Conservation (phyloP, 129 eudicot genomes). For the sunflower (Helianthus annuus) region DNA sequence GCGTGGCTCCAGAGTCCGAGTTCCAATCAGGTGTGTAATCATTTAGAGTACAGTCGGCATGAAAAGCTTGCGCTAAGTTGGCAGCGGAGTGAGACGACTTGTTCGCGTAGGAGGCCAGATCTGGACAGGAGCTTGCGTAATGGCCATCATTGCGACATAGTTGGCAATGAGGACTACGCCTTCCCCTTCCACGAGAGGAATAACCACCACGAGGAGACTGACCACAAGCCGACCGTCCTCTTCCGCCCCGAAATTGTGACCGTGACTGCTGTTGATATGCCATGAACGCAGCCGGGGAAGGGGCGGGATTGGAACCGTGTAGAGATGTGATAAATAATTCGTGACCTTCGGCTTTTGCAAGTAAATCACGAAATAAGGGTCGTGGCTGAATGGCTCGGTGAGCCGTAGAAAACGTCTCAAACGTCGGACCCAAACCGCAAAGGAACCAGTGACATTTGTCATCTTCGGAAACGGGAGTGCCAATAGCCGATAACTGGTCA, state of each 20-base stretch:
- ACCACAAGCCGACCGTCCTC: neutral
- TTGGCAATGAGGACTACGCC: too few relatives aligned
- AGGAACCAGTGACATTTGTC: neutral
- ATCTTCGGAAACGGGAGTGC: neutral
- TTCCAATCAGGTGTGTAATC: neutral
- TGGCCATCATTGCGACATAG: too few relatives aligned
- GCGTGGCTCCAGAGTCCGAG: neutral
- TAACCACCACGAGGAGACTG: neutral
- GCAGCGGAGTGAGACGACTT: too few relatives aligned
- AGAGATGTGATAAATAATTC: neutral
- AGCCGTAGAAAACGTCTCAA: neutral
- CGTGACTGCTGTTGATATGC: neutral
- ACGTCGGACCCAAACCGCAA: neutral
- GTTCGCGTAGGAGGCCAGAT: too few relatives aligned
- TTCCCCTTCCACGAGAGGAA: neutral
- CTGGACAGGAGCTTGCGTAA: too few relatives aligned
- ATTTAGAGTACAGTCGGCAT: too few relatives aligned
- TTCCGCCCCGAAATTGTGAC: neutral
- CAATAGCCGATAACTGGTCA: neutral
- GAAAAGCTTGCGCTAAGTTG: too few relatives aligned
- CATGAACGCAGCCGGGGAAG: neutral
- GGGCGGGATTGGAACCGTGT: neutral
- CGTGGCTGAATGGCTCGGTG: neutral
- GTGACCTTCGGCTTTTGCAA: neutral
- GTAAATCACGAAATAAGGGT: neutral